Conservation (phyloP, 1,284 basidiomycete genomes). For the Apiotrichum sp. region DNA sequence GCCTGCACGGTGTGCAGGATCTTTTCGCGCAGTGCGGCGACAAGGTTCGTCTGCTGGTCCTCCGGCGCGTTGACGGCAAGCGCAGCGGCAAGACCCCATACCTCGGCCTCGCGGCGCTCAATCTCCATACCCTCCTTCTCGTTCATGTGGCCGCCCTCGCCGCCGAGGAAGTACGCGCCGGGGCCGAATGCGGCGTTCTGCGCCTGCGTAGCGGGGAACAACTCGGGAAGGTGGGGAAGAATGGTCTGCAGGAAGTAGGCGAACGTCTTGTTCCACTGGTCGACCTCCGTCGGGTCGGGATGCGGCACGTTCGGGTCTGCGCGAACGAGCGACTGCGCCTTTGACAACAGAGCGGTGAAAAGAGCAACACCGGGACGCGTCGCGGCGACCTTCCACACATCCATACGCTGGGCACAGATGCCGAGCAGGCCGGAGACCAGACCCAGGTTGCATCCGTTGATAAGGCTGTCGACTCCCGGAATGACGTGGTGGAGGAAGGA, state of each 20-base stretch:
- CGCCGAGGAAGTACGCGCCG: slow-evolving; percentile 44
- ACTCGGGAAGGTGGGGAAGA: slow-evolving; percentile 62
- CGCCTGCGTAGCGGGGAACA: slow-evolving; percentile 87
- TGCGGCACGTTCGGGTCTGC: slow-evolving; percentile 50
- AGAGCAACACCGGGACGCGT: slow-evolving; percentile 86
- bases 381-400: slow-evolving; percentile 61
- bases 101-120: slow-evolving; percentile 46
- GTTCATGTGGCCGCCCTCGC: slow-evolving; percentile 49
- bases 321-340: slow-evolving; percentile 85
- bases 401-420: slow-evolving; percentile 72
- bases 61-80: slow-evolving; percentile 77
- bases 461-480: slow-evolving; percentile 75
- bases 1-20: slow-evolving; percentile 46
- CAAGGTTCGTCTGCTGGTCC: slow-evolving; percentile 76
- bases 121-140: slow-evolving; percentile 60
- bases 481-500: slow-evolving; percentile 79
- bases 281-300: slow-evolving; percentile 61
- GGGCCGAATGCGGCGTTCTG: slow-evolving; percentile 53
- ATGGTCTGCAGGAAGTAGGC: slow-evolving; percentile 76
- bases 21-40: slow-evolving; percentile 82
- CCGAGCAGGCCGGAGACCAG: slow-evolving; percentile 83
- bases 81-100: slow-evolving; percentile 54
- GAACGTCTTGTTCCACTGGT: slow-evolving; percentile 83
- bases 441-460: slow-evolving; percentile 66
- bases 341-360: slow-evolving; percentile 83